phyloP scores from a whole-genome alignment of 257 asterid genomes.

The Scutellaria galericulata region DNA sequence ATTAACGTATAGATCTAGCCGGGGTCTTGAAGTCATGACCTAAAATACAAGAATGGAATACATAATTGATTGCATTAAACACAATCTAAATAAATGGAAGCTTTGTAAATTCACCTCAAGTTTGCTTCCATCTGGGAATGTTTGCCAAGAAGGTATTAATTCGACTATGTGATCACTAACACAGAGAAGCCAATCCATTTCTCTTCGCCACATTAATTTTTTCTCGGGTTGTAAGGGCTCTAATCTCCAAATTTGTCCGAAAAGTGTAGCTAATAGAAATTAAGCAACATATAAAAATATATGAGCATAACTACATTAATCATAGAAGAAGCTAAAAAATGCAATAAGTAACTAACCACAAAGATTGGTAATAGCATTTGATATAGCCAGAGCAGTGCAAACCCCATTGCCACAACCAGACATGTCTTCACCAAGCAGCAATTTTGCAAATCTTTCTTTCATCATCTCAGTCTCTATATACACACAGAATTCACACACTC shows the following conservation, averaged over 20 bases:
- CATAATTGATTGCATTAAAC: no score
- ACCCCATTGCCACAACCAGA: constrained; percentile 92
- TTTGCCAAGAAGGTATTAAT: constrained; percentile 74
- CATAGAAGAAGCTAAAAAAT: background rate
- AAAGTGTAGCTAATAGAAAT: constrained; percentile 61
- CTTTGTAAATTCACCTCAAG: constrained; percentile 58
- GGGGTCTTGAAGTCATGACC: constrained; percentile 81
- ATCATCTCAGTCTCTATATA: constrained; percentile 71
- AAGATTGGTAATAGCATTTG: constrained; percentile 92
- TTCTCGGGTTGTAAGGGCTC: constrained; percentile 69
- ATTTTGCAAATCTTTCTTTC: constrained; percentile 81
- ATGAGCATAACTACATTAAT: background rate
- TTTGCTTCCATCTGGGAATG: constrained; percentile 78
- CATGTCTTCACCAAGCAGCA: constrained; percentile 93
- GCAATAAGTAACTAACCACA: constrained; percentile 60
- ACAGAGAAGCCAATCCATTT: constrained; percentile 81
- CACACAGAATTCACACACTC: background rate
- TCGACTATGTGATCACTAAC: constrained; percentile 87
- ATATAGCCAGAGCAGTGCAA: constrained; percentile 77
- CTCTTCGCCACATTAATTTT: constrained; percentile 80
- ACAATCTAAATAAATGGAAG: background rate
- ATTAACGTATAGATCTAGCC: constrained; percentile 68
- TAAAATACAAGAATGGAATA: constrained; percentile 15
- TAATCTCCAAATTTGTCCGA: constrained; percentile 90
- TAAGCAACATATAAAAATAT: background rate